phyloP scores from a whole-genome alignment of 306 rosid species.

The Pterocarpus macrocarpus region DNA sequence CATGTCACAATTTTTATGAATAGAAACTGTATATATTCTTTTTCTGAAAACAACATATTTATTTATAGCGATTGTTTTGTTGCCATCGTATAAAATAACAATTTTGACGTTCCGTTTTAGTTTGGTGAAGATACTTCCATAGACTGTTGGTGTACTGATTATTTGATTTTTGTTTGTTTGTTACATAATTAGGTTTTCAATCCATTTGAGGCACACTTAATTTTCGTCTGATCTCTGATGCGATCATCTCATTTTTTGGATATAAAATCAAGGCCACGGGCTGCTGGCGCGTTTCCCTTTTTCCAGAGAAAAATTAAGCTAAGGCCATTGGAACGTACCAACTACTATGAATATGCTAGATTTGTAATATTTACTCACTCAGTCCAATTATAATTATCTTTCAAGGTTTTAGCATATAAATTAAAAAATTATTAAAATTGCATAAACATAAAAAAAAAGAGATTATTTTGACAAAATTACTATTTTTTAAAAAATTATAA shows the following conservation, averaged over 20 bases:
- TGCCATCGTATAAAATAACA: slow-evolving; percentile 17
- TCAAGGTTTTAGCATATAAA: too few relatives aligned
- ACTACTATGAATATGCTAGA: too few relatives aligned
- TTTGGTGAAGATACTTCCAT: slow-evolving; percentile 26
- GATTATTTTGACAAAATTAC: too few relatives aligned
- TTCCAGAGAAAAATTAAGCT: background rate
- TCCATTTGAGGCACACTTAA: background rate
- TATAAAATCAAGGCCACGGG: background rate
- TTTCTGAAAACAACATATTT: background rate
- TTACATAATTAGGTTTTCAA: slow-evolving; percentile 2
- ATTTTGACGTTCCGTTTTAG: background rate
- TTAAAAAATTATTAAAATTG: too few relatives aligned
- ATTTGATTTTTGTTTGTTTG: background rate
- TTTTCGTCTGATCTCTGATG: too few relatives aligned
- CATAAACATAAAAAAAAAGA: too few relatives aligned
- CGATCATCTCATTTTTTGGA: background rate
- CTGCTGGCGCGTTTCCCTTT: background rate
- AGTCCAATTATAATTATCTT: too few relatives aligned
- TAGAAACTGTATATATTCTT: too few relatives aligned
- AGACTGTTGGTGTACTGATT: background rate
- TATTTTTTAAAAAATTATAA: too few relatives aligned
- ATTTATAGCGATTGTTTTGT: slow-evolving; percentile 28
- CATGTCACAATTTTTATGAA: too few relatives aligned
- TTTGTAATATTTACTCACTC: too few relatives aligned
- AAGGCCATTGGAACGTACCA: too few relatives aligned